Conservation (phyloP, 331 rosid species). For the Quercus tomentella region DNA sequence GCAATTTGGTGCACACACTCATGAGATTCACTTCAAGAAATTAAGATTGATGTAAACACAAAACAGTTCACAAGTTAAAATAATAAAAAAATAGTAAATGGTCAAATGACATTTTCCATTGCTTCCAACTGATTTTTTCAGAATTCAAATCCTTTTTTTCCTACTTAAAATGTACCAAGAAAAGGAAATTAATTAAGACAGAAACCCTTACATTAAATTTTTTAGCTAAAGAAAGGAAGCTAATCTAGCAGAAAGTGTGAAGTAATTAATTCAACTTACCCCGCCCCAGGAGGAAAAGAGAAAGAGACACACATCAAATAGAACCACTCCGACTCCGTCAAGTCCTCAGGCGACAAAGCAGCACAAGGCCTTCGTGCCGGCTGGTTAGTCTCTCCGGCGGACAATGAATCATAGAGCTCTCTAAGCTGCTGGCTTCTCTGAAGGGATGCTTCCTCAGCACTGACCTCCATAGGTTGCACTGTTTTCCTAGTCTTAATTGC, state of each 20-base stretch:
- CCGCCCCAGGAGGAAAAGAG: slow-evolving; percentile 80
- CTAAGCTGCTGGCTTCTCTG: slow-evolving; percentile 94
- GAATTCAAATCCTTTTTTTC: no score
- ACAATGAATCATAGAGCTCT: slow-evolving; percentile 83
- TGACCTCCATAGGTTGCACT: slow-evolving; percentile 88
- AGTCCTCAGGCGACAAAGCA: slow-evolving; percentile 91
- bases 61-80: background rate
- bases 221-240: background rate
- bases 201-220: no score
- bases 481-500: slow-evolving; percentile 93
- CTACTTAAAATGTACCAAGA: no score
- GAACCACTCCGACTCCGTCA: slow-evolving; percentile 97
- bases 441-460: slow-evolving; percentile 74
- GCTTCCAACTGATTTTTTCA: no score
- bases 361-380: slow-evolving; percentile 77
- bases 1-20: background rate
- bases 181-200: no score
- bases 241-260: background rate
- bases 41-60: background rate
- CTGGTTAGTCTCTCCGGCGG: slow-evolving; percentile 73
- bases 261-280: slow-evolving; percentile 45
- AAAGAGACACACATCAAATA: slow-evolving; percentile 96
- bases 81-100: background rate
- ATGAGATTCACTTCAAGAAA: background rate
- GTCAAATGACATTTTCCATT: no score